Evolutionary conservation across 805 yeast species (phyloP), one percentile per base, ranked within the genome.

Genomic region (Ogataea philodendri): DNA sequence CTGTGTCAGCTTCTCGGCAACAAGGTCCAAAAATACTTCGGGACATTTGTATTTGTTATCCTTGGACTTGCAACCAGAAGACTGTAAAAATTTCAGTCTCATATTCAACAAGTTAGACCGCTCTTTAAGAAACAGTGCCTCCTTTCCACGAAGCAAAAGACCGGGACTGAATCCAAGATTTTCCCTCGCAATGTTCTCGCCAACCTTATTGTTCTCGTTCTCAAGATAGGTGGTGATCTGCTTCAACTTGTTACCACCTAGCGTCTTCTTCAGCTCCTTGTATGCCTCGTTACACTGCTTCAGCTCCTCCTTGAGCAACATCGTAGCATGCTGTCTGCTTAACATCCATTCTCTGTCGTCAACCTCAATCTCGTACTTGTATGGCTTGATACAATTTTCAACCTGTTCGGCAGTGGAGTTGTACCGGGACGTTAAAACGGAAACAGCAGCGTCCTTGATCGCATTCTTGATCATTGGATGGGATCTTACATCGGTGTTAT

Each of bases 361-460:
- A 31, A 93, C 76, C 54, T 93, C 99, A 41, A 93, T 89, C 55
- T 93, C 99, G 59, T 90, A 93, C 64, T 93, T 93, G 66, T 83
- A 93, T 2, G 99, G 99, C 59, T 93, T 93, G 53, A 93, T 90
- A 64, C 97, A 89, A 60, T 94, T 93, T 54, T 93, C 99, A 5
- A 93, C 97, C 59, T 93, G 99, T 59, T 94, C 99, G 0, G 98
- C 95, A 0, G 98, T 90, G 1, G 95, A 81, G 46, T 80, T 85
- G 57, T 74, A 93, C 46, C 90, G 78, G 17, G 84, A 65, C 45
- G 80, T 80, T 44, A 93, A 67, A 5, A 93, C 95, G 15, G 79
- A 67, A 20, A 75, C 71, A 0, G 96, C 95, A 2, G 97, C 95
- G 25, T 87, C 95, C 35, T 74, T 76, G 7, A 93, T 88, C 3